phyloP scores from a whole-genome alignment of 1,284 basidiomycete species.

The Sphaerobolus stellatus region DNA sequence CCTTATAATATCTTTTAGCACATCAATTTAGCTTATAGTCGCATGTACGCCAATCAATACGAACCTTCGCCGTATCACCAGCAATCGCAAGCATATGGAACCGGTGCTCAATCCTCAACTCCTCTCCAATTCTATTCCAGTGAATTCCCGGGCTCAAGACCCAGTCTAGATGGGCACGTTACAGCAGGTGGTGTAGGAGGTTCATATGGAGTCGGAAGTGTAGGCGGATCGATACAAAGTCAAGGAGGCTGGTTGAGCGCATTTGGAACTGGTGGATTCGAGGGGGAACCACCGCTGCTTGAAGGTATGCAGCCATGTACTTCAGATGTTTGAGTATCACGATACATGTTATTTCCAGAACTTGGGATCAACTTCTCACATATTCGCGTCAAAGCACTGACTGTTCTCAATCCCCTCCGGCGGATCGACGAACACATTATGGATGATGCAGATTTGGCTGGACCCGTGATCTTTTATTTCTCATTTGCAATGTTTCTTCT shows the following conservation, averaged over 20 bases:
- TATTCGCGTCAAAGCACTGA: slow-evolving; percentile 90
- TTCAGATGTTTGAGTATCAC: slow-evolving; percentile 2
- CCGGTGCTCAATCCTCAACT: slow-evolving; percentile 21
- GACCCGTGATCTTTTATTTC: slow-evolving; percentile 92
- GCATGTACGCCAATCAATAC: slow-evolving; percentile 36
- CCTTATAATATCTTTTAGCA: too few species aligned
- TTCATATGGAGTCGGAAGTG: slow-evolving; percentile 48
- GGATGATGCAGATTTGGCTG: slow-evolving; percentile 98
- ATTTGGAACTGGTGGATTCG: slow-evolving; percentile 93
- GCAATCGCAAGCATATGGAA: slow-evolving; percentile 36
- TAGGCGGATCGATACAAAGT: slow-evolving; percentile 70
- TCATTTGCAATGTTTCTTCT: slow-evolving; percentile 91
- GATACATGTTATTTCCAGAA: slow-evolving; percentile 51
- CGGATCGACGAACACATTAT: slow-evolving; percentile 92
- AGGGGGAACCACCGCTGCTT: slow-evolving; percentile 89
- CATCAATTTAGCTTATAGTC: too few species aligned
- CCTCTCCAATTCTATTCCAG: slow-evolving; percentile 75
- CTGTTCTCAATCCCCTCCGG: slow-evolving; percentile 91
- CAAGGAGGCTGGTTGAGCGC: slow-evolving; percentile 89
- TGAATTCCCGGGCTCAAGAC: slow-evolving; percentile 62
- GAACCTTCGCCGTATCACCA: not conserved
- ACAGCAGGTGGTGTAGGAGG: slow-evolving; percentile 34
- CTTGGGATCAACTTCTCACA: slow-evolving; percentile 97
- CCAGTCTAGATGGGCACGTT: slow-evolving; percentile 60
- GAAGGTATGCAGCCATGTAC: slow-evolving; percentile 62